Percentiles rank a stretch among this genome's conserved stretches.
Evolutionary conservation across 2,329 filamentous ascomycete genomes (phyloP).

Genomic region (Piedraia hortae): DNA sequence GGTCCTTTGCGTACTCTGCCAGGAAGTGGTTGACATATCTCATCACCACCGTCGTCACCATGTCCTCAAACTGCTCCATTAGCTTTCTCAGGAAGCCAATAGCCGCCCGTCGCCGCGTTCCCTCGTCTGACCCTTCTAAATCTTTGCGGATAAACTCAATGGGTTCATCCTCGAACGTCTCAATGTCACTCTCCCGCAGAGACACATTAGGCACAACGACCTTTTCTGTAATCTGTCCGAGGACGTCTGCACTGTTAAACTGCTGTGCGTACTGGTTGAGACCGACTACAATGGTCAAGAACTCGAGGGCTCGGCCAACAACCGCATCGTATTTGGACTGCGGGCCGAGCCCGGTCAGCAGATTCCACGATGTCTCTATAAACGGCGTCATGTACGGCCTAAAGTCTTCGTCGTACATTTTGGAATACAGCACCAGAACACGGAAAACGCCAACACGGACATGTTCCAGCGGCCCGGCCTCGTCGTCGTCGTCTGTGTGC

Average conservation of each 20-base stretch:
- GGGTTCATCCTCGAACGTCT: slow-evolving; percentile 92
- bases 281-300: slow-evolving; percentile 67
- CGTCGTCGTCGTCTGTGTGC: slow-evolving; percentile 65
- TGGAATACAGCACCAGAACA: slow-evolving; percentile 61
- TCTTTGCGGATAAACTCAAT: slow-evolving; percentile 95
- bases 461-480: slow-evolving; percentile 58
- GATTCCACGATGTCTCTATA: slow-evolving; percentile 68
- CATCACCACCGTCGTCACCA: slow-evolving; percentile 67
- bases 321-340: slow-evolving; percentile 86
- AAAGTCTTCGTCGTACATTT: slow-evolving; percentile 92
- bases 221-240: slow-evolving; percentile 79
- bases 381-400: slow-evolving; percentile 54
- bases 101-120: slow-evolving; percentile 71
- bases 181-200: slow-evolving; percentile 73
- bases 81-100: slow-evolving; percentile 83
- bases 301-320: slow-evolving; percentile 82
- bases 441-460: slow-evolving; percentile 90
- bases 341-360: slow-evolving; percentile 61
- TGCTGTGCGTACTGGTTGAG: slow-evolving; percentile 50
- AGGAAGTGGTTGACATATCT: slow-evolving; percentile 74
- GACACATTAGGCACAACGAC: slow-evolving; percentile 84
- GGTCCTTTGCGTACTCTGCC: slow-evolving; percentile 38
- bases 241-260: slow-evolving; percentile 57
- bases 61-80: slow-evolving; percentile 61
- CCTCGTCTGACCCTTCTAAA: slow-evolving; percentile 83